These are phyloP conservation scores for Pseudogymnoascus sp. DNA, from an alignment of 2,329 filamentous ascomycete genomes.

Conservation along the genomic window DNA sequence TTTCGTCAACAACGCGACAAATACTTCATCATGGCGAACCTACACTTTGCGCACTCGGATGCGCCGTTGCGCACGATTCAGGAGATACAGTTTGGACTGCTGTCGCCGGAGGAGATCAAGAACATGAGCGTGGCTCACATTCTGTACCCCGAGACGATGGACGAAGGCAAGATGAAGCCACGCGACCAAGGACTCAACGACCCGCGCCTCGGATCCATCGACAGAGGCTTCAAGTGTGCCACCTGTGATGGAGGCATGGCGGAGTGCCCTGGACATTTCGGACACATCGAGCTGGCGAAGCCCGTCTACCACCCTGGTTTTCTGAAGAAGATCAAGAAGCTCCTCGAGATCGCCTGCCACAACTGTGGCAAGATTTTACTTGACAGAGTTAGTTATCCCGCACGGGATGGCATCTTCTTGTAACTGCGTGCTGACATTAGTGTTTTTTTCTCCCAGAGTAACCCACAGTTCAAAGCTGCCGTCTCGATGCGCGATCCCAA, in stretches of 20 bases:
- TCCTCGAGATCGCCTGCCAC: conserved; percentile 97
- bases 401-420: conserved; percentile 44
- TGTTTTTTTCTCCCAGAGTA: conserved; percentile 55
- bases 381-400: conserved; percentile 87
- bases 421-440: conserved; percentile 51
- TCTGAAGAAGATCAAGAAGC: conserved; percentile 98
- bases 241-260: conserved; percentile 94
- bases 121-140: conserved; percentile 96
- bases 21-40: conserved; percentile 70
- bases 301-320: conserved; percentile 94
- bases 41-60: conserved; percentile 83
- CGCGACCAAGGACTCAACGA: conserved; percentile 91
- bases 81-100: conserved; percentile 97
- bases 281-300: conserved; percentile 94
- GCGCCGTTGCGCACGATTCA: conserved; percentile 95
- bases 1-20: conserved; percentile 3
- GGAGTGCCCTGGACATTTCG: conserved; percentile 95
- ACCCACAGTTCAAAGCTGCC: conserved; percentile 75
- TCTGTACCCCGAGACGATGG: conserved; percentile 98
- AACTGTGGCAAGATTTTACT: conserved; percentile 97
- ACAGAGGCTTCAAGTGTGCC: conserved; percentile 89
- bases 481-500: conserved; percentile 86
- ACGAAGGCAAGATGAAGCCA: conserved; percentile 85
- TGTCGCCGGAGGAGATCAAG: conserved; percentile 98
- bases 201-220: conserved; percentile 90